Percentiles rank a stretch among this genome's conserved stretches.
Evolutionary conservation across 2,329 filamentous ascomycete species (phyloP).

Genomic region (Pseudocercospora fuligena): DNA sequence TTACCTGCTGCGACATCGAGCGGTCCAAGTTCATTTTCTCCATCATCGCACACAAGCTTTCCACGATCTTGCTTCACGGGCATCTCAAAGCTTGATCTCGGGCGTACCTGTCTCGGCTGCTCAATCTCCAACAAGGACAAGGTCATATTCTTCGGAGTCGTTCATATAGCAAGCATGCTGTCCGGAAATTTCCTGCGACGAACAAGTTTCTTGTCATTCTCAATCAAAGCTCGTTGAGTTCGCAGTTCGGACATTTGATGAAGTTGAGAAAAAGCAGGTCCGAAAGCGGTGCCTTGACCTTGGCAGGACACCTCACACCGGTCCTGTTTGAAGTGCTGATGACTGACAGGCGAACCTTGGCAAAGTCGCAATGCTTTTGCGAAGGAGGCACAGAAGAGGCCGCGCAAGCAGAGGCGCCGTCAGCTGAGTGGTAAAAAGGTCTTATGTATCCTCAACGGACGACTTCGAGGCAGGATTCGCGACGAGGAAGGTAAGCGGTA

Average conservation of each 20-base stretch:
- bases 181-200: slow-evolving; percentile 1
- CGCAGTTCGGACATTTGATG: slow-evolving; percentile 5
- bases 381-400: background rate
- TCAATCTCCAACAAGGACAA: background rate
- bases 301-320: background rate
- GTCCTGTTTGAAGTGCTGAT: background rate
- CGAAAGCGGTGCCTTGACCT: background rate
- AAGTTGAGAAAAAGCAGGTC: background rate
- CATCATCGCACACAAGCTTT: background rate
- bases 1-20: background rate
- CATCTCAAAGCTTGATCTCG: background rate
- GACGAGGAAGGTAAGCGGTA: background rate
- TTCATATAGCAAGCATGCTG: background rate
- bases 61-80: background rate
- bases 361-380: background rate
- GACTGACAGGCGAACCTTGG: slow-evolving; percentile 2
- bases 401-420: slow-evolving; percentile 3
- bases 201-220: background rate
- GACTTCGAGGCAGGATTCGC: slow-evolving; percentile 1
- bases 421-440: slow-evolving; percentile 2
- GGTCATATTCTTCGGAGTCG: background rate
- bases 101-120: background rate
- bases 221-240: background rate
- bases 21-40: background rate
- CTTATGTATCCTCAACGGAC: background rate